These are phyloP conservation scores for Lodderomyces oxycetoniae DNA, from an alignment of 1,139 yeast genomes.

Conservation along the genomic window DNA sequence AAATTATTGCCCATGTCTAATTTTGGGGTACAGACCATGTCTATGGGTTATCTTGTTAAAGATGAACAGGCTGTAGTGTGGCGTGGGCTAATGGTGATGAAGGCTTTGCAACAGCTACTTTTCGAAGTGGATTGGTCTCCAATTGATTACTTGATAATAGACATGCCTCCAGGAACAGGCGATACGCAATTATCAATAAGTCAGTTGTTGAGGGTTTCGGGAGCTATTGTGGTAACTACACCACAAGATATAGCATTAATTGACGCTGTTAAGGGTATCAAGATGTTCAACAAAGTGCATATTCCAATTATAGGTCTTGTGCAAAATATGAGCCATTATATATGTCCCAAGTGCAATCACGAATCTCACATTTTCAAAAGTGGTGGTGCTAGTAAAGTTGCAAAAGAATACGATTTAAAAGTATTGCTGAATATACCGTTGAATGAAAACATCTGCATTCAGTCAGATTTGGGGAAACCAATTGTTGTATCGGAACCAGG, in stretches of 20 bases:
- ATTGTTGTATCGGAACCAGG: conserved; percentile 47
- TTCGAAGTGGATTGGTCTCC: conserved; percentile 78
- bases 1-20: conserved; percentile 66
- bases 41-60: conserved; percentile 79
- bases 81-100: conserved; percentile 86
- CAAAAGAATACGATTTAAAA: conserved; percentile 45
- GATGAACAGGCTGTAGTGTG: conserved; percentile 74
- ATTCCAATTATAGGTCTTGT: conserved; percentile 78
- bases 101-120: conserved; percentile 74
- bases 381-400: conserved; percentile 60
- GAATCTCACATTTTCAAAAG: conserved; percentile 72
- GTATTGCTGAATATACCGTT: conserved; percentile 68
- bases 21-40: conserved; percentile 80
- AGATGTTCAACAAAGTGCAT: conserved; percentile 69
- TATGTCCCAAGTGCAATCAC: conserved; percentile 73
- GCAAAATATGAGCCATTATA: conserved; percentile 75
- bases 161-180: conserved; percentile 93
- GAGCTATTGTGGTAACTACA: conserved; percentile 78
- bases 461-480: conserved; percentile 65
- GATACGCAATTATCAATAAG: conserved; percentile 81
- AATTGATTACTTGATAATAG: conserved; percentile 69
- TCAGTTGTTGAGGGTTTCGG: conserved; percentile 71
- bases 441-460: conserved; percentile 54
- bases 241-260: conserved; percentile 83
- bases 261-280: conserved; percentile 77